Evolutionary conservation across 1,284 basidiomycete genomes (phyloP), one percentile per base, ranked within the genome.

Genomic region (Malassezia brasiliensis): DNA sequence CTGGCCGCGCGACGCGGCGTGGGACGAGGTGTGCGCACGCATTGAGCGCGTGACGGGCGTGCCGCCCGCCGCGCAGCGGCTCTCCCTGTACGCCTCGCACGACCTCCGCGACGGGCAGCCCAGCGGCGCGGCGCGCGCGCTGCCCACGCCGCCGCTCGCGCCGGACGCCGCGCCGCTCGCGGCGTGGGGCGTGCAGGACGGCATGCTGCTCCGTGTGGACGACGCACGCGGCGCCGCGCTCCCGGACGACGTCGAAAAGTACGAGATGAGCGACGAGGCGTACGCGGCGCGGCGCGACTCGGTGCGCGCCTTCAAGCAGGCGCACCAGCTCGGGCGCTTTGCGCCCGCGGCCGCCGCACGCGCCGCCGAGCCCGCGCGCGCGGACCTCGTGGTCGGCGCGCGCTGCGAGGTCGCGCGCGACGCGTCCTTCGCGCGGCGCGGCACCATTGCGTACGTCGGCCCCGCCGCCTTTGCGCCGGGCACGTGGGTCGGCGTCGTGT

Each of bases 401-500:
- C 81, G 93, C 20, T 96, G 89, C 72, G 82, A 89, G 73, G 84
- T 96, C 19, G 84, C 86, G 64, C 77, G 88, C 48, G 64, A 60
- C 15, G 40, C 28, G 25, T 52, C 47, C 12, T 64, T 62, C 15
- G 52, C 81, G 51, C 85, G 88, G 65, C 81, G 88, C 25, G 93
- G 93, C 0, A 85, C 84, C 0, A 83, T 98, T 20, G 80, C 84
- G 9, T 98, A 85, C 67, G 83, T 91, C 11, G 94, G 94, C 0
- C 72, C 77, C 25, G 88, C 90, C 0, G 79, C 81, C 50, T 94
- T 96, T 68, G 83, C 83, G 10, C 57, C 32, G 3, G 75, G 69
- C 0, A 72, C 82, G 0, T 96, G 93, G 93, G 81, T 96, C 2
- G 94, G 93, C 0, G 80, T 98, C 7, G 88, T 94, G 75, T 88